Base-by-base conservation (phyloP, 139 green algal species). In the Ulvella scutata region DNA sequence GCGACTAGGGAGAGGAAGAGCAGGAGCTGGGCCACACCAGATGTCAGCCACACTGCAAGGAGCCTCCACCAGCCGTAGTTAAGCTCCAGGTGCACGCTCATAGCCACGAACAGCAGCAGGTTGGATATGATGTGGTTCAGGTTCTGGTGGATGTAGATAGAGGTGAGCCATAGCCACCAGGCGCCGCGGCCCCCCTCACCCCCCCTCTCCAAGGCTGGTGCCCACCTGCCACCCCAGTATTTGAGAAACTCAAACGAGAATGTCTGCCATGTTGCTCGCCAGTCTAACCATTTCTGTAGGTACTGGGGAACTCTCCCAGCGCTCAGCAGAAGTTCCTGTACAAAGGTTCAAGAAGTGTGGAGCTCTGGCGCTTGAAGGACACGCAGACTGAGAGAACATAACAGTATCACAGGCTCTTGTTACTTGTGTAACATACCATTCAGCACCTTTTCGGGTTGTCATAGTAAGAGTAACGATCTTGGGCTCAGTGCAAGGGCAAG, bases 51-150 rank as follows among this genome's bases (percentile, higher is more conserved):
- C 36, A 86, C 59, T 23, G 74, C 39, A 35, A 44, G n/a, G n/a
- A 86, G 78, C 3, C 86, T 79, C 44, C 80, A 79, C 23, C 72
- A 82, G 36, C 88, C 88, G 61, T 91, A 87, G 60, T 87, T 87
- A 26, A 75, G 72, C 80, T 92, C 88, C 34, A 92, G 80, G 2
- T 80, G 81, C 36, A 74, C 77, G 9, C 79, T 77, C 31, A 92
- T 72, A 35, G 80, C 76, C 3, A 85, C 40, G 36, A 90, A 84
- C 35, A 89, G 74, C 26, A 87, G n/a, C 40, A 84, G 75, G 84
- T 92, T 92, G 67, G 82, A 84, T 13, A 86, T 59, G 35, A 90
- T 61, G 78, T 92, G 88, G 10, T 73, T 35, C 59, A 87, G 83
- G 61, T 35, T 80, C 37, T 84, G 75, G 79, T 92, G 88, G 13